Conservation (phyloP, 768 basidiomycete species). For the Floccularia luteovirens region DNA sequence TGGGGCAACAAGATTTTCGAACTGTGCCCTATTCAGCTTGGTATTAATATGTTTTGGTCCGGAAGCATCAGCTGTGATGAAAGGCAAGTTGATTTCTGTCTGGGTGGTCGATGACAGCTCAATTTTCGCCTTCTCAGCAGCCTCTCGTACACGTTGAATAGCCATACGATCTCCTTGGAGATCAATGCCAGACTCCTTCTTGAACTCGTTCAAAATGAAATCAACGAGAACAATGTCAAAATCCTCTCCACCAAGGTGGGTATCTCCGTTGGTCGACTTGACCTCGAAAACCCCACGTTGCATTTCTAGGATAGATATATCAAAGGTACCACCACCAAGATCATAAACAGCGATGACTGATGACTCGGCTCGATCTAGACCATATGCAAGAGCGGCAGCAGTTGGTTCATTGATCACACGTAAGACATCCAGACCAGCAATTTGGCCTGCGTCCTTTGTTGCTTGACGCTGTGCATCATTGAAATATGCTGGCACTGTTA, state of each 20-base stretch:
- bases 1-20: constrained; percentile 77
- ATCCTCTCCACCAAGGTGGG: constrained; percentile 94
- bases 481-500: constrained; percentile 98
- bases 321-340: constrained; percentile 96
- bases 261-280: constrained; percentile 99
- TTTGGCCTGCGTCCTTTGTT: constrained; percentile 95
- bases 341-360: constrained; percentile 96
- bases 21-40: constrained; percentile 82
- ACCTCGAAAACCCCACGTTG: constrained; percentile 99
- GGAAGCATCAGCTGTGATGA: constrained; percentile 92
- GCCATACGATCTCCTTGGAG: constrained; percentile 88
- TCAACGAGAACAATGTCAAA: constrained; percentile 91
- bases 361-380: constrained; percentile 83
- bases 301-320: constrained; percentile 99
- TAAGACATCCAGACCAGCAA: constrained; percentile 94
- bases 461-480: constrained; percentile 99
- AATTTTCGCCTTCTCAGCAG: constrained; percentile 99
- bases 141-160: constrained; percentile 97
- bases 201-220: constrained; percentile 84
- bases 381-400: constrained; percentile 96
- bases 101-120: constrained; percentile 92
- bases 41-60: constrained; percentile 97
- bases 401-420: constrained; percentile 99
- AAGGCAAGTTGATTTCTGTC: constrained; percentile 96
- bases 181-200: constrained; percentile 84